Conservation (phyloP, 345 rosid species). For the Hirschfeldia incana region DNA sequence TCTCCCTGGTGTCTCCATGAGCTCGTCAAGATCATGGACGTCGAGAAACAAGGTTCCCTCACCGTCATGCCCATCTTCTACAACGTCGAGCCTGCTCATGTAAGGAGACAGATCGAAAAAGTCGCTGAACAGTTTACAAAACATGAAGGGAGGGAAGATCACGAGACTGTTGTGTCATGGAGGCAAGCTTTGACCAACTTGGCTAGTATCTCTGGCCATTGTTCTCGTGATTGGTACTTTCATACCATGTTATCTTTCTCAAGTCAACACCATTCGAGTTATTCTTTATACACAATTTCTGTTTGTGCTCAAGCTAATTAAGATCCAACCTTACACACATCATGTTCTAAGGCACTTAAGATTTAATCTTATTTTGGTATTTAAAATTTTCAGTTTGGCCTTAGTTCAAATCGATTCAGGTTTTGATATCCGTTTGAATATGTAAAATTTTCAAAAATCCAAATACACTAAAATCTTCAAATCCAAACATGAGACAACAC, state of each 20-base stretch:
- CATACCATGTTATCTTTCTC: background rate
- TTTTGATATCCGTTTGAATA: background rate
- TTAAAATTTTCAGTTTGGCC: background rate
- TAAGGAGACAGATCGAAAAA: conserved; percentile 5
- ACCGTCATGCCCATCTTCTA: conserved; percentile 33
- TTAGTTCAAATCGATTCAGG: too few species aligned
- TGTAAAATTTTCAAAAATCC: background rate
- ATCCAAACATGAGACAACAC: background rate
- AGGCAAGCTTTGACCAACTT: conserved; percentile 4
- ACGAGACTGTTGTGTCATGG: conserved; percentile 5
- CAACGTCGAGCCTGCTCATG: conserved; percentile 24
- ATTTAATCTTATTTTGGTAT: background rate
- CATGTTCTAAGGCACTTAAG: too few species aligned
- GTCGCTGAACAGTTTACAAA: conserved; percentile 22
- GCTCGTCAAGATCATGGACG: conserved; percentile 21
- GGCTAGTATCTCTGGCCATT: conserved; percentile 11
- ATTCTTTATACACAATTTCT: too few species aligned
- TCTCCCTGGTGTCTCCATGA: conserved; percentile 28
- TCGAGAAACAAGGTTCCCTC: background rate
- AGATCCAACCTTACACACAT: too few species aligned
- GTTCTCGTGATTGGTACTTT: conserved; percentile 8
- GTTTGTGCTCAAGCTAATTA: too few species aligned
- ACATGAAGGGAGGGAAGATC: conserved; percentile 9
- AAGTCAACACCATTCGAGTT: background rate
- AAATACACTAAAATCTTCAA: background rate